Evolutionary conservation across 441 rosid species (phyloP), one percentile per base, ranked within the genome.

Genomic region (Arabidopsis hybrid): DNA sequence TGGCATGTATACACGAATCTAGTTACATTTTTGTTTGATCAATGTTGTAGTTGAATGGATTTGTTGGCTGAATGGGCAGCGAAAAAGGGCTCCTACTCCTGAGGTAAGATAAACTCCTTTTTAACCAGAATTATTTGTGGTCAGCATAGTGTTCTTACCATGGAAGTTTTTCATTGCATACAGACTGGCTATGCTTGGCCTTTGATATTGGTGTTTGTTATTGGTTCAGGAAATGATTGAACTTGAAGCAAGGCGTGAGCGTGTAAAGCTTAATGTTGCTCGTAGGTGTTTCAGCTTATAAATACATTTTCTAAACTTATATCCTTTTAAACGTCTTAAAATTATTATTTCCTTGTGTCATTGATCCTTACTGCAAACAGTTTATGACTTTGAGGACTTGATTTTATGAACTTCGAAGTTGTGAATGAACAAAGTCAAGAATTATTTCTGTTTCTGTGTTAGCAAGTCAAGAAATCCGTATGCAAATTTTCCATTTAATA

Each of bases 51-150:
- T 88, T 84, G 99, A 94, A 83, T 95, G 98, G 99, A 95, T 95
- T 76, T 89, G 95, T 82, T 95, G 98, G 99, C 84, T 92, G 81
- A 92, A 91, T 45, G 98, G 98, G 61, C 99, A 95, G 84, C 89
- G 96, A 6, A 95, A 88, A 81, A 84, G 52, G 63, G 91, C 96
- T 80, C 97, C 98, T 11, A 84, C 98, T 65, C 85, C 87, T 4
- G 93, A 89, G 93, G 98, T 91, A 85, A 82, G 35, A 65, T 65
- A 31, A 55, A 12, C 66, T 67, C 18, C 17, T 59, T 45, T 47
- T 40, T 43, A 18, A 53, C 45, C 29, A 10, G 6, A 51, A 5
- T 9, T 57, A 21, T 70, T 31, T 21, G 3, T 35, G 43, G 4
- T 40, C 34, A 16, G 52, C 39, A 56, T 38, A 12, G 36, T 45